Percentiles rank a stretch among this genome's conserved stretches.
phyloP scores from a whole-genome alignment of 352 stramenopile genomes.

The Phytophthora rubi region DNA sequence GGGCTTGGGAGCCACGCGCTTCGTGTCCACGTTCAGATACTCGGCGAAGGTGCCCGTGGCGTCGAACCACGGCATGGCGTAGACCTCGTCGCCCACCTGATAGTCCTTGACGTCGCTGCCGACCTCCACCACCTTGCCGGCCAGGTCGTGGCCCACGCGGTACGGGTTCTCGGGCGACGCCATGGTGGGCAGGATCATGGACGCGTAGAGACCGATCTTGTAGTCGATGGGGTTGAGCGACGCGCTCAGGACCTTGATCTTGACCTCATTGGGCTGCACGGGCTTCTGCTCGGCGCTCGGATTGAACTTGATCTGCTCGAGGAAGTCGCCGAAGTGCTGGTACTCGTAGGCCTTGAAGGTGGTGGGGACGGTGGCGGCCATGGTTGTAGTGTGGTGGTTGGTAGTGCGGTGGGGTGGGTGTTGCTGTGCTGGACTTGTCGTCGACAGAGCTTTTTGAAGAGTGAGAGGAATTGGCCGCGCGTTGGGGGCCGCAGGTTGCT shows the following conservation, averaged over 20 bases:
- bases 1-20: too few species aligned
- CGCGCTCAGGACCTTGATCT: conserved; percentile 32
- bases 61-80: conserved; percentile 26
- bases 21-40: conserved; percentile 19
- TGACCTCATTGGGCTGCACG: conserved; percentile 31
- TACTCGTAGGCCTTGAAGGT: conserved; percentile 43
- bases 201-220: conserved; percentile 19
- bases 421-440: conserved; percentile 13
- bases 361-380: conserved; percentile 14
- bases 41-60: conserved; percentile 36
- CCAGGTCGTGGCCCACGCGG: conserved; percentile 28
- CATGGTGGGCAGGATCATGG: conserved; percentile 17
- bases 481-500: conserved; percentile 2
- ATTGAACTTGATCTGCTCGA: conserved; percentile 39
- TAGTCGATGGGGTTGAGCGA: conserved; percentile 45
- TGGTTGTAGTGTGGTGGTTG: conserved; percentile 5
- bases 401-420: neutral
- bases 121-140: conserved; percentile 39
- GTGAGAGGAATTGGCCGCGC: conserved; percentile 5
- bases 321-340: conserved; percentile 36
- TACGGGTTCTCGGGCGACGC: conserved; percentile 17
- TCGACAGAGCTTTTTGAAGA: conserved; percentile 17
- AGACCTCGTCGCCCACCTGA: conserved; percentile 41
- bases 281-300: conserved; percentile 16
- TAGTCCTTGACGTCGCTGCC: conserved; percentile 36